Base-by-base conservation (phyloP, 106 monocot species). In the Chionographis japonica region DNA sequence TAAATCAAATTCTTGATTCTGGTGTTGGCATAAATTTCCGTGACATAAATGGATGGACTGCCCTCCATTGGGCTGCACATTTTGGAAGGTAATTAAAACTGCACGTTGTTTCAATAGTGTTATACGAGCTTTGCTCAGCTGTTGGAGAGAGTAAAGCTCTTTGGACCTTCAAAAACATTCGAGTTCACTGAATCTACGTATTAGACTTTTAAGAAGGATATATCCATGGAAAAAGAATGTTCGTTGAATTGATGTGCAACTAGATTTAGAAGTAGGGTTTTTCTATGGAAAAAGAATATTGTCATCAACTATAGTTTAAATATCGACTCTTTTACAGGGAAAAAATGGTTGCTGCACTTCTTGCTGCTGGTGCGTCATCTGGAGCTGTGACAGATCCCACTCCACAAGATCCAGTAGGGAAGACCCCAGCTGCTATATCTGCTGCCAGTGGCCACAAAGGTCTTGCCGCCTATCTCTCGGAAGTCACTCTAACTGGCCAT, bases 401-500 rank as follows among this genome's bases (percentile, higher is more conserved):
- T 57, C 13, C 75, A 57, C 43, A 77, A 50, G 91, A 91, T 72
- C 86, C 77, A 71, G 59, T 71, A 38, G 91, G 91, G n/a, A 86
- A 81, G 79, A 79, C 84, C 53, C 71, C 91, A 61, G 86, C 81
- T 62, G 73, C 81, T 38, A 72, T 91, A 20, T 86, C 91, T 66
- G 63, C 78, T 63, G 78, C 66, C 9, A 41, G 43, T 72, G 90
- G 90, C 42, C 76, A 84, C 72, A 76, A 77, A 65, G 91, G 91
- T 72, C 86, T 91, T 60, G 91, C 91, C 54, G 91, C 81, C 43
- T 91, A 91, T 77, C 91, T 91, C 68, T 86, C 91, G 46, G 91
- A 91, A 84, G 75, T 56, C 8, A 74, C 76, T 74, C 70, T 91
- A 20, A 87, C 75, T 15, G 62, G 68, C 61, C 91, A 91, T 75